Base-by-base conservation (phyloP, 805 yeast species). In the Pichia insulana region DNA sequence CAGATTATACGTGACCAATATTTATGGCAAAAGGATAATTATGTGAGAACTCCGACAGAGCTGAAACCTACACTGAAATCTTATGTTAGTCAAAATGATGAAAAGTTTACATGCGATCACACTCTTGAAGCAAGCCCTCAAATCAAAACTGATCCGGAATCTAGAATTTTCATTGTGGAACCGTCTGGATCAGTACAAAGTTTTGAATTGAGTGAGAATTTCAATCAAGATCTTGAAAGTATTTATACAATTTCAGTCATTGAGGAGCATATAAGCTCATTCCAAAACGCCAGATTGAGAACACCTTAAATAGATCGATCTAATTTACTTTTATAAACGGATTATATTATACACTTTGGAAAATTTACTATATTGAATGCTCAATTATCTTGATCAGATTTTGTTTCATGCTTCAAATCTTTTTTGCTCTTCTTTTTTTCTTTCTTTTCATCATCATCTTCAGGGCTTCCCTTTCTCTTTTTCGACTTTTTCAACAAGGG, bases 401-500 rank as follows among this genome's bases (percentile, higher is more conserved):
- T 45, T 34, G 46, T 33, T 41, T 48, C 46, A 30, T 50, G 46
- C 37, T 49, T 48, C 20, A 39, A 48, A 39, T 45, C 39, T 32
- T 46, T 17, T 37, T 46, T 47, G 17, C 43, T 46, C 6, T 45
- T 46, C n/a, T 45, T 47, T 30, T 37, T 39, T 33, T 47, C 47
- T 36, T 34, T 36, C 7, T 47, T 41, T 3, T 50, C 56, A n/a
- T 47, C 49, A 17, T 47, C 43, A 17, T 57, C 54, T 41, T 53
- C 52, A 37, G 55, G 51, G 28, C 55, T 52, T 37, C 55, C 50
- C 50, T 56, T 53, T 43, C 53, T 57, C 49, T 51, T 60, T 50
- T 49, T 58, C 42, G 54, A 52, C 42, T 57, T 54, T 45, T 55
- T 57, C 25, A 63, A 39, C n/a, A 63, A 42, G 10, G 62, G 63